Conservation (phyloP, 2,329 filamentous ascomycete genomes). For the Tolypocladium tropicale region DNA sequence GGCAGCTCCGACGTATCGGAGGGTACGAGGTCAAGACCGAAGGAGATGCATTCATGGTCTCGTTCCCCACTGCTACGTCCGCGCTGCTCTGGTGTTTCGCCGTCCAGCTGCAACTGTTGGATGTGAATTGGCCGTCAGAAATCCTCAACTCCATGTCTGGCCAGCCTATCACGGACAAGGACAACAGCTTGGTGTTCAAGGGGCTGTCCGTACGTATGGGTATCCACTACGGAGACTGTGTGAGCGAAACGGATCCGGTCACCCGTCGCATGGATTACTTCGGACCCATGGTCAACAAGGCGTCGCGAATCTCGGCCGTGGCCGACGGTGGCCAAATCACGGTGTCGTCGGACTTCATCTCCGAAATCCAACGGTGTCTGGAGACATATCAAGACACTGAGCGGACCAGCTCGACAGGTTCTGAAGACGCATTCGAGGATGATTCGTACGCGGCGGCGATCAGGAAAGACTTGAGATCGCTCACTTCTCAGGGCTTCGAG, state of each 20-base stretch:
- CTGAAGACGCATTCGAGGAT: conserved; percentile 60
- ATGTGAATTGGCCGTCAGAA: conserved; percentile 88
- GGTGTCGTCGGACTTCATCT: conserved; percentile 93
- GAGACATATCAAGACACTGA: conserved; percentile 85
- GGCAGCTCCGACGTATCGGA: conserved; percentile 84
- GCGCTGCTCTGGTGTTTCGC: conserved; percentile 95
- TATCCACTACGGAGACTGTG: conserved; percentile 88
- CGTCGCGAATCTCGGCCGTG: conserved; percentile 84
- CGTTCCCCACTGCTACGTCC: conserved; percentile 90
- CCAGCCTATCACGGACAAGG: conserved; percentile 70
- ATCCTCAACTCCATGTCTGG: conserved; percentile 81
- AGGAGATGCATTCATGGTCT: conserved; percentile 99
- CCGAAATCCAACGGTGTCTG: conserved; percentile 83
- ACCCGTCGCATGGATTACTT: conserved; percentile 99
- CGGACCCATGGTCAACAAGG: conserved; percentile 97
- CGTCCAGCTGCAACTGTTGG: conserved; percentile 77
- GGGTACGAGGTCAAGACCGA: conserved; percentile 99
- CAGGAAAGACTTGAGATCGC: conserved; percentile 73
- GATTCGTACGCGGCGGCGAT: conserved; percentile 68
- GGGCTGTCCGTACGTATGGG: conserved; percentile 96
- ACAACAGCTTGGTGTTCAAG: conserved; percentile 83
- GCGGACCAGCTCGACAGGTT: conserved; percentile 54
- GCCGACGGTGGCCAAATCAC: conserved; percentile 96
- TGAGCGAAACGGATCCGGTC: conserved; percentile 91
- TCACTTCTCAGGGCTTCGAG: conserved; percentile 88